These are phyloP conservation scores for Candida pseudofarinosa DNA, from an alignment of 805 yeast species.

Conservation along the genomic window DNA sequence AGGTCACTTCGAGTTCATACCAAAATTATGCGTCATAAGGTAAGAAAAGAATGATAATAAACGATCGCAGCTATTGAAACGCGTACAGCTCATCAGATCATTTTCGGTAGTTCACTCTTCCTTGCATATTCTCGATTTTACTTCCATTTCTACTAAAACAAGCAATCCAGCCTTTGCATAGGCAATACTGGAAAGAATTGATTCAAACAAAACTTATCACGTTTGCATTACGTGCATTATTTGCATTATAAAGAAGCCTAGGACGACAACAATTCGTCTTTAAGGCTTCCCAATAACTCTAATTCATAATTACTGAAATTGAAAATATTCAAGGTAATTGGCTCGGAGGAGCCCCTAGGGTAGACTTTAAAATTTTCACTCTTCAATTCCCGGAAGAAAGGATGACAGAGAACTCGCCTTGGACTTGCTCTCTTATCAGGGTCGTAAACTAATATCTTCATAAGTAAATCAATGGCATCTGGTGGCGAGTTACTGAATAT, in stretches of 20 bases:
- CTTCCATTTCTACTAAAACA: too few relatives aligned
- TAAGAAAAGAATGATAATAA: too few relatives aligned
- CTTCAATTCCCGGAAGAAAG: conserved; percentile 84
- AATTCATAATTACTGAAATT: conserved; percentile 70
- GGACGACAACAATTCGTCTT: conserved; percentile 24
- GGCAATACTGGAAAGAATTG: too few relatives aligned
- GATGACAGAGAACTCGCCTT: conserved; percentile 77
- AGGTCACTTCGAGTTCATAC: background rate
- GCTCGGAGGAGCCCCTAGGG: conserved; percentile 49
- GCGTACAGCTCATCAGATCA: too few relatives aligned
- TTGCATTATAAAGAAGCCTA: background rate
- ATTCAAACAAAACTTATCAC: too few relatives aligned
- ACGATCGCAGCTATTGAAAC: too few relatives aligned
- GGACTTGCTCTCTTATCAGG: conserved; percentile 83
- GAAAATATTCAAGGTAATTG: conserved; percentile 47
- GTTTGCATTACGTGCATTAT: too few relatives aligned
- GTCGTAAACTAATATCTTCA: conserved; percentile 81
- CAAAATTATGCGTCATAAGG: background rate
- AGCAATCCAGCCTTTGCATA: too few relatives aligned
- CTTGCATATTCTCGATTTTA: too few relatives aligned
- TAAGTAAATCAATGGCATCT: conserved; percentile 80
- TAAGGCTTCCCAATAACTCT: conserved; percentile 42
- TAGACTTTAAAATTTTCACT: conserved; percentile 46
- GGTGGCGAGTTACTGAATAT: conserved; percentile 67
- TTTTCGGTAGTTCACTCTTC: too few relatives aligned